A percentile compares a stretch with the other conserved stretches of the same genome.
These are phyloP conservation scores for Podaxis mareebaensis DNA, from an alignment of 768 basidiomycete species.

Conservation along the genomic window DNA sequence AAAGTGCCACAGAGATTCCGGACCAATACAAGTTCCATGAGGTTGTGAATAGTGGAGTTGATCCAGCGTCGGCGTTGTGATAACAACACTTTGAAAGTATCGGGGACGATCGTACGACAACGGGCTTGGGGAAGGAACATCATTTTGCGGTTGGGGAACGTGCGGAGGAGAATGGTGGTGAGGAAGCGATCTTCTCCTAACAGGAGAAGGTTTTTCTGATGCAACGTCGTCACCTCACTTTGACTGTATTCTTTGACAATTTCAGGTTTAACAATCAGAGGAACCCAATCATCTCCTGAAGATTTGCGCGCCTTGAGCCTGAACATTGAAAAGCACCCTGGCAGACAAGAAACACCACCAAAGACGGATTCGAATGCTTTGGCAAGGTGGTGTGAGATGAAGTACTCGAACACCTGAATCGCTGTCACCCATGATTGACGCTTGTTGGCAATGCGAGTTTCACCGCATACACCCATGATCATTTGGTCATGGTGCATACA, in stretches of 20 bases:
- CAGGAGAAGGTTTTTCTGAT: conserved; percentile 95
- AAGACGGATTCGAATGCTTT: conserved; percentile 99
- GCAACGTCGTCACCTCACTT: conserved; percentile 87
- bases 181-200: conserved; percentile 99
- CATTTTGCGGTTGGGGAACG: conserved; percentile 99
- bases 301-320: conserved; percentile 89
- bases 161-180: conserved; percentile 92
- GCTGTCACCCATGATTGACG: conserved; percentile 97
- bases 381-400: conserved; percentile 97
- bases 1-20: conserved; percentile 98
- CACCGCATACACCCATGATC: conserved; percentile 99
- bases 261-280: conserved; percentile 94
- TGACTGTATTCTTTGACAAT: conserved; percentile 98
- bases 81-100: conserved; percentile 89
- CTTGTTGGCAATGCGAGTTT: conserved; percentile 98
- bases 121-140: conserved; percentile 97
- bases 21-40: conserved; percentile 98
- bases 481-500: conserved; percentile 98
- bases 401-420: conserved; percentile 98
- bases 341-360: conserved; percentile 98
- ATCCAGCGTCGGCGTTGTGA: conserved; percentile 99
- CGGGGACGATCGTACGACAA: conserved; percentile 94
- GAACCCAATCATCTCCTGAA: conserved; percentile 94
- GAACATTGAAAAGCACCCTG: conserved; percentile 99
- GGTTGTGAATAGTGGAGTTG: conserved; percentile 98